Evolutionary conservation across 179 eudicot species (phyloP).

Genomic region (Amaranthus tricolor): DNA sequence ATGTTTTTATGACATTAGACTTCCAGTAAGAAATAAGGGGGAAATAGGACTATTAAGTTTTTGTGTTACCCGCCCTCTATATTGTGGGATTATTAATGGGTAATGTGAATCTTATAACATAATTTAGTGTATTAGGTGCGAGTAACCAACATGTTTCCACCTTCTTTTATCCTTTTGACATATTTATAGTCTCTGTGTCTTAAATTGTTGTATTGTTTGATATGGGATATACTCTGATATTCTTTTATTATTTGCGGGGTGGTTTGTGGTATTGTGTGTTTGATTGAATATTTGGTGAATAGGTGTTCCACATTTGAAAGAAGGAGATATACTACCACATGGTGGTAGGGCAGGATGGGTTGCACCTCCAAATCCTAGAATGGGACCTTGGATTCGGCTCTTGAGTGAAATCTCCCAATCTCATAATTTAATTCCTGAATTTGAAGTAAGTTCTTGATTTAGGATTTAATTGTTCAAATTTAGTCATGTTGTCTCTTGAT

Average conservation of each 20-base stretch:
- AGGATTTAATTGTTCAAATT: neutral
- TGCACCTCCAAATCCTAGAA: conserved; percentile 78
- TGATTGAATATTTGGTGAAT: conserved; percentile 14
- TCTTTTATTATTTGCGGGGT: neutral
- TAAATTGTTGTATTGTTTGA: neutral
- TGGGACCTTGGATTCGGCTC: conserved; percentile 71
- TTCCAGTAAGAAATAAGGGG: too few species aligned
- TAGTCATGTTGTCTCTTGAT: neutral
- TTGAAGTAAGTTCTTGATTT: conserved; percentile 49
- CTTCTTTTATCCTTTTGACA: neutral
- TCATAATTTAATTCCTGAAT: conserved; percentile 65
- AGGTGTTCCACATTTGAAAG: conserved; percentile 86
- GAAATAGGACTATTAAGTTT: too few species aligned
- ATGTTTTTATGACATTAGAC: too few species aligned
- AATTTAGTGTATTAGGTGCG: neutral
- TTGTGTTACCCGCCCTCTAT: too few species aligned
- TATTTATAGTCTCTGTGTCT: neutral
- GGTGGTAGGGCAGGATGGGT: conserved; percentile 96
- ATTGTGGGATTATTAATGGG: neutral
- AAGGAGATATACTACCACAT: conserved; percentile 77
- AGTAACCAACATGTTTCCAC: neutral
- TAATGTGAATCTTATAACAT: neutral
- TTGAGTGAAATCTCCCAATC: conserved; percentile 65
- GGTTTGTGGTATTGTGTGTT: neutral
- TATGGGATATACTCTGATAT: neutral